Evolutionary conservation across 2,329 filamentous ascomycete species (phyloP), one percentile per base, ranked within the genome.

Genomic region (Curvularia hawaiiensis): DNA sequence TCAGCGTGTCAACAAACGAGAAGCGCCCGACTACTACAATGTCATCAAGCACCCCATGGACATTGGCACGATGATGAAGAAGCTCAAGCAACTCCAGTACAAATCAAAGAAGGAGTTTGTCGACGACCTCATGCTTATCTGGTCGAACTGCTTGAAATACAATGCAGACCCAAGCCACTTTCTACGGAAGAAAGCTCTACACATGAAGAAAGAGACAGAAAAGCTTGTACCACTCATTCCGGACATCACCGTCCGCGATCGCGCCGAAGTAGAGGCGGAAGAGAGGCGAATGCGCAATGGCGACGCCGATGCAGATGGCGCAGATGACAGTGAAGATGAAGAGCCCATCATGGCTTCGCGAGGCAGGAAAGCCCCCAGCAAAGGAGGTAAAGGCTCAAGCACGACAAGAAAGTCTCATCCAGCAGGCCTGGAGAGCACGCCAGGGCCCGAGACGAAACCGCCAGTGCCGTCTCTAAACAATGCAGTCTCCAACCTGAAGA

Each of bases 21-120:
- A 99, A 76, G 95, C 92, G 12, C 95, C 94, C 22, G 93, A 98
- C 78, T 99, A 99, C 78, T 92, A 96, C 76, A 89, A 86, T 66
- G 86, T 95, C 62, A 97, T 98, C 78, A 97, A 96, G 78, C 90
- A 93, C 46, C 95, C 95, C 2, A 99, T 99, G 95, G 95, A 99
- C 75, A 87, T 99, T 56, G 95, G 95, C 38, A 89, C 88, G 47
- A 98, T 99, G 92, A 97, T 96, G 61, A 99, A 99, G 80, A 99
- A 98, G 80, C 86, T 99, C 90, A 87, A 88, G 87, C 75, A 78
- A 55, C 70, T 82, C 24, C 72, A 75, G n/a, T 83, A 83, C 73
- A 82, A 81, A 68, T 82, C 79, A 31, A 99, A 99, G 79, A 86
- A 90, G 60, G 95, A 99, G 24, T 99, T 99, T 65, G 92, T 98